Conservation (phyloP, 1,139 yeast species). For the Magnusiomyces ingens region DNA sequence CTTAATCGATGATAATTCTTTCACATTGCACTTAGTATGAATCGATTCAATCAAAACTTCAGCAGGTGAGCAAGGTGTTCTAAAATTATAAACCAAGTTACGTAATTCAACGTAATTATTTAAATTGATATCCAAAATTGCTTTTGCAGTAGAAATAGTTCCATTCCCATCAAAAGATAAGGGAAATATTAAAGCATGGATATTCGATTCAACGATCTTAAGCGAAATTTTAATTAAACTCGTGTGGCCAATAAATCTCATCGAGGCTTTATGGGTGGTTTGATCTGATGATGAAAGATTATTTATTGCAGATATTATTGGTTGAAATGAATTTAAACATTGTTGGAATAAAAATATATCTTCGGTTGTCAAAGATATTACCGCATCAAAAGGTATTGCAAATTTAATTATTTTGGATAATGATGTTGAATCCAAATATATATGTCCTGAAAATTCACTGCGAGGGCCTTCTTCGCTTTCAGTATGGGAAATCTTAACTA, state of each 20-base stretch:
- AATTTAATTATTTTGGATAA: constrained; percentile 9
- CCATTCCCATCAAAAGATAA: constrained; percentile 17
- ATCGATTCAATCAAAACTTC: neutral
- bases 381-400: constrained; percentile 21
- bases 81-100: neutral
- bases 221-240: constrained; percentile 17
- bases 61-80: neutral
- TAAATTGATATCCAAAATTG: neutral
- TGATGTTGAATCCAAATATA: neutral
- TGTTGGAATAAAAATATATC: constrained; percentile 17
- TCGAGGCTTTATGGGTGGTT: neutral
- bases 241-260: constrained; percentile 16
- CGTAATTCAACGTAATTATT: neutral
- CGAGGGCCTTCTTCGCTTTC: neutral
- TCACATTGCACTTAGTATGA: neutral
- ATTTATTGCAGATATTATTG: constrained; percentile 1
- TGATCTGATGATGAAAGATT: neutral
- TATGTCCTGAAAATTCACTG: constrained; percentile 9
- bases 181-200: constrained; percentile 20
- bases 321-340: constrained; percentile 4
- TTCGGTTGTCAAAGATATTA: constrained; percentile 13
- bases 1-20: neutral
- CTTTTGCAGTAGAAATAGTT: neutral
- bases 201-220: constrained; percentile 12
- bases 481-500: neutral